Base-by-base conservation (phyloP, 2,329 filamentous ascomycete genomes). In the Periconia sp. region DNA sequence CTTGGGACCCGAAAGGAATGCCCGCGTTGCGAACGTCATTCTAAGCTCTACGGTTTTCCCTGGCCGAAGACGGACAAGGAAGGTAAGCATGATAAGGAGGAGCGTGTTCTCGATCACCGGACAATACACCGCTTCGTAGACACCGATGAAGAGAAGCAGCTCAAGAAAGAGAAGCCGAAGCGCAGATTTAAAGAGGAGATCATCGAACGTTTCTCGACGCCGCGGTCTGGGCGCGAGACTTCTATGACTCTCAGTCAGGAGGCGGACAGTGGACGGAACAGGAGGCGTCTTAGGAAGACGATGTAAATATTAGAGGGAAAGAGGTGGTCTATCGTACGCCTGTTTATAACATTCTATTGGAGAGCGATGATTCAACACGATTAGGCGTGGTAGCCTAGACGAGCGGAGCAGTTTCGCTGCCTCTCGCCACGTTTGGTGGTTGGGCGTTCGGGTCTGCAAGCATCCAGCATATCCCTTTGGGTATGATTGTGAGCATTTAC, bases 61-160 rank as follows among this genome's bases (percentile, higher is more conserved):
- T 99, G 94, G 94, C 94, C 94, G 5, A 96, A 99, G 75, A 97
- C 94, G 0, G 88, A 96, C 46, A 87, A 80, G 49, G 84, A 87
- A 18, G 89, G 89, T 1, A 83, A 83, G 12, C 70, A 81, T 15
- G 94, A 97, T 64, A 85, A 82, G 7, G 79, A 84, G 50, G 76
- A 83, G 55, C 69, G 83, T 5, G 76, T 95, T 1, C 78, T 94
- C 46, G 92, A 97, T 64, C 92, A 96, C 63, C 80, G 92, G n/a
- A 85, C 80, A 0, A 81, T 97, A 3, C 88, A 96, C 68, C 86
- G 92, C 0, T 96, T 96, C 60, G 73, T 96, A 5, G 80, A 84
- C 17, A 80, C 85, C 2, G 85, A 91, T 41, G 89, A 92, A 40
- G 66, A 72, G 55, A 61, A 63, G 37, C 48, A 56, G 12, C 30